Evolutionary conservation across 176 grass and related monocot genomes (phyloP).

Genomic region (Rhynchospora tenuis): DNA sequence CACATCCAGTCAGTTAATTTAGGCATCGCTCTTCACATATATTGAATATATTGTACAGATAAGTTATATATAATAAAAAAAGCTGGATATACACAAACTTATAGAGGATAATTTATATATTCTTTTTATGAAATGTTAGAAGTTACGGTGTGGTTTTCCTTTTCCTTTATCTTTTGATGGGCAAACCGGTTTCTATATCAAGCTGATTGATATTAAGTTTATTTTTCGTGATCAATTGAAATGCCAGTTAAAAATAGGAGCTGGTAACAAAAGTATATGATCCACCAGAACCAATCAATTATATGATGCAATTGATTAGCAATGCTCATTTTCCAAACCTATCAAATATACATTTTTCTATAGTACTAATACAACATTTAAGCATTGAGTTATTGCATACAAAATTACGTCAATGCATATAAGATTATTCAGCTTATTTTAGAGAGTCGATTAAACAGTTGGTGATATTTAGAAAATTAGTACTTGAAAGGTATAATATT

Average conservation of each 20-base stretch:
- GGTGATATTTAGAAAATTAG: no score
- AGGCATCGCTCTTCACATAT: constrained; percentile 4
- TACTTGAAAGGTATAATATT: no score
- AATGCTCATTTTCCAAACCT: no score
- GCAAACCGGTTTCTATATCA: neutral
- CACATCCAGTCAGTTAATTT: neutral
- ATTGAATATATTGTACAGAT: constrained; percentile 11
- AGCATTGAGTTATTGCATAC: no score
- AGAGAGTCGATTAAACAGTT: no score
- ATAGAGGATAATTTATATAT: neutral
- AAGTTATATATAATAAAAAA: constrained; percentile 14
- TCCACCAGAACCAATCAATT: neutral
- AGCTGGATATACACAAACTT: neutral
- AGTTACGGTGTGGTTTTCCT: neutral
- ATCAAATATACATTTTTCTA: no score
- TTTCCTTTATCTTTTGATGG: neutral
- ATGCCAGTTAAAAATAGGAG: neutral
- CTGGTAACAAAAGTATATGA: neutral
- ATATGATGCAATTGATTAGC: neutral
- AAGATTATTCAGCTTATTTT: no score
- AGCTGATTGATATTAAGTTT: neutral
- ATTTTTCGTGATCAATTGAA: neutral
- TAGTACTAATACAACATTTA: no score
- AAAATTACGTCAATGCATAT: no score
- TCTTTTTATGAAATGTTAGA: neutral